Evolutionary conservation across 1,139 yeast species (phyloP).

Genomic region (Geotrichum restrictum): DNA sequence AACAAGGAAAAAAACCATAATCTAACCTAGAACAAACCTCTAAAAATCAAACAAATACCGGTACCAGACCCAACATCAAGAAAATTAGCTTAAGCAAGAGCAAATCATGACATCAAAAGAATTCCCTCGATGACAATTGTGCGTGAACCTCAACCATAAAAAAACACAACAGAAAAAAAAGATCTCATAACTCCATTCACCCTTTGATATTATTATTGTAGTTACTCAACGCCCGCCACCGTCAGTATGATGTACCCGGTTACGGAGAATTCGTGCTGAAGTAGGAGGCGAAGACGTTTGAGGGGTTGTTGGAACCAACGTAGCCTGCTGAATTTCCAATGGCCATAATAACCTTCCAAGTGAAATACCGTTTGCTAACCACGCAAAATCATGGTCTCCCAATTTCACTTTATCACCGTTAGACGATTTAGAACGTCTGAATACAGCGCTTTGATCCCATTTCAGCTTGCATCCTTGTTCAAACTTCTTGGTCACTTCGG

Average conservation of each 20-base stretch:
- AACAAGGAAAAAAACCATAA: too few relatives aligned
- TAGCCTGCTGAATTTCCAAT: constrained; percentile 25
- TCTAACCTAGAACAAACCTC: too few relatives aligned
- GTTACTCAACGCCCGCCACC: not conserved
- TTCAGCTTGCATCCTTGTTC: constrained; percentile 64
- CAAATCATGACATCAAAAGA: too few relatives aligned
- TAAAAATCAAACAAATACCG: too few relatives aligned
- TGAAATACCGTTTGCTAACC: constrained; percentile 68
- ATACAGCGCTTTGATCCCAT: constrained; percentile 53
- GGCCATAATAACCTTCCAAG: constrained; percentile 71
- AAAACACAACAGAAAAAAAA: too few relatives aligned
- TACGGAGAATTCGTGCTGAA: constrained; percentile 6
- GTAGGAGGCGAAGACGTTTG: not conserved
- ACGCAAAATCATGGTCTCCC: constrained; percentile 43
- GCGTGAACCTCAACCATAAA: too few relatives aligned
- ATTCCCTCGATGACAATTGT: too few relatives aligned
- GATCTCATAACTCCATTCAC: too few relatives aligned
- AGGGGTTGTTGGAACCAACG: constrained; percentile 4
- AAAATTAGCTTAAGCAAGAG: too few relatives aligned
- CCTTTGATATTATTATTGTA: too few relatives aligned
- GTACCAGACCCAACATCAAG: too few relatives aligned
- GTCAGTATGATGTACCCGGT: constrained; percentile 2
- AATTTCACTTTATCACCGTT: constrained; percentile 6
- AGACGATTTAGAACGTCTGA: constrained; percentile 3
- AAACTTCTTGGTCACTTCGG: constrained; percentile 61